These are phyloP conservation scores for Chamaenerion angustifolium DNA, from an alignment of 345 rosid genomes.

Conservation along the genomic window DNA sequence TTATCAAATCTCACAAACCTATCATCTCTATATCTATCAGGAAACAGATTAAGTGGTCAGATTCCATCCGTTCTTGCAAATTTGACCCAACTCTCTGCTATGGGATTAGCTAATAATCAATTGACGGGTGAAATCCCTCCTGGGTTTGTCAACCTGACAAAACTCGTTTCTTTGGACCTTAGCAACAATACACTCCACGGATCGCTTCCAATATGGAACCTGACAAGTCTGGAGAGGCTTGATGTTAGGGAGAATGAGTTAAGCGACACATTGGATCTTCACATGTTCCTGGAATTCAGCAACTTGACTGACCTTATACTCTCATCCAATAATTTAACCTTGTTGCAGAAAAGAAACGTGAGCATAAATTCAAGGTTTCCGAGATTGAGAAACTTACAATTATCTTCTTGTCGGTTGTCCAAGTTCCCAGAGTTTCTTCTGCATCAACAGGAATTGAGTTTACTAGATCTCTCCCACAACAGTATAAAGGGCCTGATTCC, in stretches of 20 bases:
- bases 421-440: constrained; percentile 13
- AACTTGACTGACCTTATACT: not conserved
- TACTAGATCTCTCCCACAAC: constrained; percentile 6
- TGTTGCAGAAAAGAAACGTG: not conserved
- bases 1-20: no score
- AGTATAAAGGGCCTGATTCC: constrained; percentile 13
- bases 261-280: no score
- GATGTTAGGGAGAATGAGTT: constrained; percentile 4
- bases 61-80: no score
- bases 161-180: not conserved
- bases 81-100: no score
- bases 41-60: no score
- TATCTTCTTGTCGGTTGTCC: constrained; percentile 15
- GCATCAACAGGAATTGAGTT: not conserved
- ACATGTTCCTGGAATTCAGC: not conserved
- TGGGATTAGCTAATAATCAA: no score
- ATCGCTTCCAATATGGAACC: constrained; percentile 7
- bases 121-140: no score
- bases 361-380: not conserved
- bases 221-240: not conserved
- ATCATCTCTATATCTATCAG: no score
- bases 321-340: constrained; percentile 8
- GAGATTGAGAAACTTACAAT: fast-evolving
- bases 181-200: constrained; percentile 8
- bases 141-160: no score